Evolutionary conservation across 2,329 filamentous ascomycete genomes (phyloP).

Genomic region (Metarhizium guizhouense): DNA sequence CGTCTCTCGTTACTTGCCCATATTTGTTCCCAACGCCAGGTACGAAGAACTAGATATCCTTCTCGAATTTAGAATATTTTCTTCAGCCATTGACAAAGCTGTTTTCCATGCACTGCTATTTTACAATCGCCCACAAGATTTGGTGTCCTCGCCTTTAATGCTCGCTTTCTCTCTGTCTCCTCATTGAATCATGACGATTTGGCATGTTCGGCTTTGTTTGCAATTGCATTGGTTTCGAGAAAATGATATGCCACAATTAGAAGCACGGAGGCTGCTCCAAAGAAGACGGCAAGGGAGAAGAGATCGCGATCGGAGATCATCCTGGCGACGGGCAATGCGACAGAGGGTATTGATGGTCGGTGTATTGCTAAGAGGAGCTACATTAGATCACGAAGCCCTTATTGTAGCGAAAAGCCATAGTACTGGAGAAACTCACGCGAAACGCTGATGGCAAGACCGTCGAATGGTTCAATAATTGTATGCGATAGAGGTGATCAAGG

Average conservation of each 20-base stretch:
- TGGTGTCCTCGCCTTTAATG: background rate
- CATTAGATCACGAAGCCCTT: background rate
- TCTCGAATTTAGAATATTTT: background rate
- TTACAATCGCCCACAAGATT: background rate
- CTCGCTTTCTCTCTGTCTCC: background rate
- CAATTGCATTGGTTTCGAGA: slow-evolving; percentile 74
- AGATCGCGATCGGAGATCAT: slow-evolving; percentile 96
- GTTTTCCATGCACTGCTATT: background rate
- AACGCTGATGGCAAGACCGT: background rate
- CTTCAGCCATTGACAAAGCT: background rate
- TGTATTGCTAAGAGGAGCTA: background rate
- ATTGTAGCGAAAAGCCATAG: background rate
- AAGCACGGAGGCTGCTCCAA: slow-evolving; percentile 82
- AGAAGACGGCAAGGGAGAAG: slow-evolving; percentile 85
- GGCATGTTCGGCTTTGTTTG: background rate
- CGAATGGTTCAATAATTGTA: background rate
- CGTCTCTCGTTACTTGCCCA: background rate
- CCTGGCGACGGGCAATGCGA: slow-evolving; percentile 25
- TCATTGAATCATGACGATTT: slow-evolving; percentile 3
- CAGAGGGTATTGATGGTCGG: background rate
- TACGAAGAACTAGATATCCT: background rate
- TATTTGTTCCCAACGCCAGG: background rate
- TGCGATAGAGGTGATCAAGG: slow-evolving; percentile 1
- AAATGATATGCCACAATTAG: slow-evolving; percentile 95
- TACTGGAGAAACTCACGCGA: background rate